A percentile compares a stretch with the other conserved stretches of the same genome.
phyloP scores from a whole-genome alignment of 2,329 filamentous ascomycete genomes.

The Cladobotryum mycophilum region DNA sequence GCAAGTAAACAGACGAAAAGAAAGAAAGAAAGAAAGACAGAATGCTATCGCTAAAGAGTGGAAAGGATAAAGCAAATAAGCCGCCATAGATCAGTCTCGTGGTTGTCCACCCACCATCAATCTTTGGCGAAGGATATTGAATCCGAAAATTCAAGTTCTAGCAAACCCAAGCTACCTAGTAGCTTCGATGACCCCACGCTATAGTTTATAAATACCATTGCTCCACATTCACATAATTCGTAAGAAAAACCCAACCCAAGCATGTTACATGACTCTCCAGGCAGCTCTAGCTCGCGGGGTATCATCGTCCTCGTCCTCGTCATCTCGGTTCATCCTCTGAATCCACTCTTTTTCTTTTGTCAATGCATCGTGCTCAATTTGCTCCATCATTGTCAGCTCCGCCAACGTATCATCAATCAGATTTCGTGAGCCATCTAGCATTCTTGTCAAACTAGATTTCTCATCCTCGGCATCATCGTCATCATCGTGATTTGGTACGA shows the following conservation, averaged over 20 bases:
- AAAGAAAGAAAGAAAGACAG: too few species aligned
- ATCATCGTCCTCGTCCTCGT: slow-evolving; percentile 31
- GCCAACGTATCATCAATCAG: slow-evolving; percentile 54
- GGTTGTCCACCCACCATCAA: background rate
- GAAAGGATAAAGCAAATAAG: background rate
- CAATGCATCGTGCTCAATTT: slow-evolving; percentile 53
- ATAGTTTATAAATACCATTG: too few species aligned
- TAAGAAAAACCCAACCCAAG: too few species aligned
- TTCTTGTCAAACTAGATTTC: slow-evolving; percentile 36
- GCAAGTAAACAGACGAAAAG: too few species aligned
- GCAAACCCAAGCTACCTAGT: too few species aligned
- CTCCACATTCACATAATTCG: too few species aligned
- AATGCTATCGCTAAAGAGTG: background rate
- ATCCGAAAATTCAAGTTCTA: too few species aligned
- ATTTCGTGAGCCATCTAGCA: slow-evolving; percentile 41
- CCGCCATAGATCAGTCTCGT: too few species aligned
- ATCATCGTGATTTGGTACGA: slow-evolving; percentile 3
- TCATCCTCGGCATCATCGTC: slow-evolving; percentile 21
- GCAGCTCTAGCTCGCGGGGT: slow-evolving; percentile 39
- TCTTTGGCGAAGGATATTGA: background rate
- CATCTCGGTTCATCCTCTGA: slow-evolving; percentile 42
- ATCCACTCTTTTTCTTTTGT: slow-evolving; percentile 55
- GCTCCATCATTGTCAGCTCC: slow-evolving; percentile 57
- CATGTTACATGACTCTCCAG: slow-evolving; percentile 36
- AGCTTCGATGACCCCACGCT: too few species aligned